Evolutionary conservation across 768 basidiomycete species (phyloP).

Genomic region (Phaeotremella skinneri): DNA sequence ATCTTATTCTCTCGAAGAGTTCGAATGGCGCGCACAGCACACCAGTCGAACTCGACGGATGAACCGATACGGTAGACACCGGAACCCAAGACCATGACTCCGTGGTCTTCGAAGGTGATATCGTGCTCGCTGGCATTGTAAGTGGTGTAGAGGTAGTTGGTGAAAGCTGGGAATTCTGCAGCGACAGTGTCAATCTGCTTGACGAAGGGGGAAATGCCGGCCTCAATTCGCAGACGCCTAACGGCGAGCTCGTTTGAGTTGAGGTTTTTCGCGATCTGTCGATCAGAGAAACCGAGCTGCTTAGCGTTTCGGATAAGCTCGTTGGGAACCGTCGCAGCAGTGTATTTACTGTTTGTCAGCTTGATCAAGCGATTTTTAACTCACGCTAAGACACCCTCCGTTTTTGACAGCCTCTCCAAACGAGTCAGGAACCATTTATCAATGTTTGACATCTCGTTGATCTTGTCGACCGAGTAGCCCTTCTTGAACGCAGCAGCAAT

Average conservation of each 20-base stretch:
- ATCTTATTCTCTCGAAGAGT: conserved; percentile 92
- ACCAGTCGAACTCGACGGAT: conserved; percentile 99
- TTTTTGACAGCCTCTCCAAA: conserved; percentile 75
- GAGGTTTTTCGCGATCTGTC: conserved; percentile 77
- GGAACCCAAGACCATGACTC: conserved; percentile 95
- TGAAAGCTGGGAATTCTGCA: conserved; percentile 96
- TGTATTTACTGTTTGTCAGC: conserved; percentile 58
- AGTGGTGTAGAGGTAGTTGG: conserved; percentile 97
- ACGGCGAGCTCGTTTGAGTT: conserved; percentile 91
- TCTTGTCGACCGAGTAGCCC: conserved; percentile 90
- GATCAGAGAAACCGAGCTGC: conserved; percentile 93
- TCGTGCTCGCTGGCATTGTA: conserved; percentile 97
- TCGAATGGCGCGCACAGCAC: conserved; percentile 93
- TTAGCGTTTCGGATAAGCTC: conserved; percentile 75
- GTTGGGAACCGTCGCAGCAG: conserved; percentile 63
- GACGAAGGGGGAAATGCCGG: conserved; percentile 78
- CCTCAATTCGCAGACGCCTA: conserved; percentile 81
- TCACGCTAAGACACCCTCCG: conserved; percentile 74
- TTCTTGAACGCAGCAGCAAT: conserved; percentile 89
- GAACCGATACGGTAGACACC: conserved; percentile 99
- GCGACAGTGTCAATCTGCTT: conserved; percentile 99
- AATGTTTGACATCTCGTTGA: conserved; percentile 97
- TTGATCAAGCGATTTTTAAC: conserved; percentile 45
- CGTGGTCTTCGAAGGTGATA: conserved; percentile 79
- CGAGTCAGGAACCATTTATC: conserved; percentile 97